These are phyloP conservation scores for Picochlorum sp. DNA, from an alignment of 139 green algal genomes.

Conservation along the genomic window DNA sequence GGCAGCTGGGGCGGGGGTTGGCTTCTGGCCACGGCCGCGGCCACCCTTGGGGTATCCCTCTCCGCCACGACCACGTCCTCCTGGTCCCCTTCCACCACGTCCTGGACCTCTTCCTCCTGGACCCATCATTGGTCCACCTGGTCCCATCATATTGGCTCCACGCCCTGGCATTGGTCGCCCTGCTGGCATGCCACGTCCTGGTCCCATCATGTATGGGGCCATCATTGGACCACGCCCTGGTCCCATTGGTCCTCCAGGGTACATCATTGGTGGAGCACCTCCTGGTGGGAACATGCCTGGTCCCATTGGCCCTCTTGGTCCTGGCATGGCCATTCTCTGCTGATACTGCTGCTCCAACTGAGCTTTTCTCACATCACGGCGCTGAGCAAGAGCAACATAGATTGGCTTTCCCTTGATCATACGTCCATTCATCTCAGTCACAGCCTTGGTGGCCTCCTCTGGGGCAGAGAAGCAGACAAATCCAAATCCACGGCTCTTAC, in stretches of 20 bases:
- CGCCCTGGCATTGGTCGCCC: conserved; percentile 9
- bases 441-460: conserved; percentile 74
- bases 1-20: conserved; percentile 3
- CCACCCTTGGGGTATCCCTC: conserved; percentile 12
- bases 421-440: conserved; percentile 77
- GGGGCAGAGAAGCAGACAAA: conserved; percentile 86
- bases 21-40: conserved; percentile 23
- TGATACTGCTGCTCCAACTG: conserved; percentile 68
- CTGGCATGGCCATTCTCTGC: conserved; percentile 21
- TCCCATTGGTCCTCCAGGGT: conserved; percentile 16
- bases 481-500: conserved; percentile 77
- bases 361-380: conserved; percentile 62
- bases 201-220: conserved; percentile 23
- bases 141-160: conserved; percentile 1
- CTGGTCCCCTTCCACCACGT: conserved; percentile 12
- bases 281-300: conserved; percentile 28
- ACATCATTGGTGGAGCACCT: conserved; percentile 31
- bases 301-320: conserved; percentile 35
- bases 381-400: conserved; percentile 85
- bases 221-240: conserved; percentile 22
- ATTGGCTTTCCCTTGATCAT: conserved; percentile 80
- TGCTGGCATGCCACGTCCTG: conserved; percentile 15
- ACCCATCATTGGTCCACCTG: neutral
- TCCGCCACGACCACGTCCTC: neutral
- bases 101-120: conserved; percentile 11